phyloP scores from a whole-genome alignment of 1,284 basidiomycete genomes.

The Chondrostereum purpureum region DNA sequence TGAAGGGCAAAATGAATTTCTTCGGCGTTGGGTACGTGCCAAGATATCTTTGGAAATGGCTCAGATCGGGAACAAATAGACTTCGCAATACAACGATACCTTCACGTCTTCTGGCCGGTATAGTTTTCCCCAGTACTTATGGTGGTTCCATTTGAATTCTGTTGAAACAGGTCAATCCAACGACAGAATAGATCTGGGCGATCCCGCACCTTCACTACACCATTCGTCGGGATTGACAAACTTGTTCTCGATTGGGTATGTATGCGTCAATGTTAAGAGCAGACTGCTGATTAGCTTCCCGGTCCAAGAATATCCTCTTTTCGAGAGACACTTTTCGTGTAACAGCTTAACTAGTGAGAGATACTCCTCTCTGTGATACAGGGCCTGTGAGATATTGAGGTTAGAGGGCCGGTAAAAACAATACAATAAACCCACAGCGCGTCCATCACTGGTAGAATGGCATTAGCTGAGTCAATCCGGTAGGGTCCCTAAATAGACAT shows the following conservation, averaged over 20 bases:
- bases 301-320: slow-evolving; percentile 80
- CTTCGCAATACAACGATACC: slow-evolving; percentile 25
- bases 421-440: slow-evolving; percentile 36
- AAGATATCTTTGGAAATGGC: slow-evolving; percentile 50
- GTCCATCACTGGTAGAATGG: slow-evolving; percentile 46
- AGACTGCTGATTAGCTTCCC: slow-evolving; percentile 76
- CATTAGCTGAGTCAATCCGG: slow-evolving; percentile 7
- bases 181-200: background rate
- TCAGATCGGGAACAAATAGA: too few relatives aligned
- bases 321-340: slow-evolving; percentile 69
- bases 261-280: slow-evolving; percentile 71
- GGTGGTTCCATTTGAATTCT: slow-evolving; percentile 73
- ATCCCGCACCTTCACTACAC: slow-evolving; percentile 57
- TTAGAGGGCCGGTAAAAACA: slow-evolving; percentile 6
- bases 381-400: slow-evolving; percentile 38
- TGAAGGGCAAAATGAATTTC: slow-evolving; percentile 78
- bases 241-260: slow-evolving; percentile 79
- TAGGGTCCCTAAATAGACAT: slow-evolving; percentile 2
- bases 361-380: slow-evolving; percentile 60
- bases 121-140: slow-evolving; percentile 74
- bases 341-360: slow-evolving; percentile 63
- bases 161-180: slow-evolving; percentile 4
- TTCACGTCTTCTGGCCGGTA: slow-evolving; percentile 54
- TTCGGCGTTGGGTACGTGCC: slow-evolving; percentile 63
- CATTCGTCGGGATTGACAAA: slow-evolving; percentile 81